Evolutionary conservation across 805 yeast species (phyloP).

Genomic region (Nakazawaea wyomingensis): DNA sequence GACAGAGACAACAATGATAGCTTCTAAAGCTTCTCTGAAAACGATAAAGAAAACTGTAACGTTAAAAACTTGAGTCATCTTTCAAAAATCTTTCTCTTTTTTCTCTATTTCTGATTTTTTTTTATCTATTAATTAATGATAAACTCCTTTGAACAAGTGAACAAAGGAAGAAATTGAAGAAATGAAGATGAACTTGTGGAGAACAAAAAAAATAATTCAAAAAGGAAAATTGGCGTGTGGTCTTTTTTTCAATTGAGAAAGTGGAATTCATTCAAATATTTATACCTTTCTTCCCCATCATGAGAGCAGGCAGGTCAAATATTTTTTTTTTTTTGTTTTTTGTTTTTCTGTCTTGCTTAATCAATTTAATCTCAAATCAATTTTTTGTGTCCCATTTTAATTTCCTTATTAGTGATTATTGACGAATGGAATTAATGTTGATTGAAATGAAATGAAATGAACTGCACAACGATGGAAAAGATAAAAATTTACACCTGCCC

Average conservation of each 20-base stretch:
- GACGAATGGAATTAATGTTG: neutral
- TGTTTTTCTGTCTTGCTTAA: no score
- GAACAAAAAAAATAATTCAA: neutral
- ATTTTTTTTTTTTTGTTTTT: no score
- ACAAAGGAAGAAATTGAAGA: neutral
- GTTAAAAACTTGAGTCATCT: conserved; percentile 56
- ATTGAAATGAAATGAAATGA: no score
- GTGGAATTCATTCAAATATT: no score
- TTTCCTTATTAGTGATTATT: no score
- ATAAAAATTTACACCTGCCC: no score
- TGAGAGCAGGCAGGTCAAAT: no score
- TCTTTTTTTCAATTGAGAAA: neutral
- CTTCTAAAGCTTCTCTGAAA: conserved; percentile 92
- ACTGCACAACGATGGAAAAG: neutral
- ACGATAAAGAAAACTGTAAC: conserved; percentile 82
- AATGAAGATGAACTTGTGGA: neutral
- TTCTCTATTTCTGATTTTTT: neutral
- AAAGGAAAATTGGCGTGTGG: conserved; percentile 5
- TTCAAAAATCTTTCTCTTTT: neutral
- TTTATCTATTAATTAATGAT: no score
- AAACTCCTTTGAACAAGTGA: no score
- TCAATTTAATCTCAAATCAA: no score
- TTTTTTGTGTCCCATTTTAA: no score
- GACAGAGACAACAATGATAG: conserved; percentile 86
- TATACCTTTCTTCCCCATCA: neutral